These are phyloP conservation scores for Marsdenia floribunda DNA, from an alignment of 257 asterid species.

Conservation along the genomic window DNA sequence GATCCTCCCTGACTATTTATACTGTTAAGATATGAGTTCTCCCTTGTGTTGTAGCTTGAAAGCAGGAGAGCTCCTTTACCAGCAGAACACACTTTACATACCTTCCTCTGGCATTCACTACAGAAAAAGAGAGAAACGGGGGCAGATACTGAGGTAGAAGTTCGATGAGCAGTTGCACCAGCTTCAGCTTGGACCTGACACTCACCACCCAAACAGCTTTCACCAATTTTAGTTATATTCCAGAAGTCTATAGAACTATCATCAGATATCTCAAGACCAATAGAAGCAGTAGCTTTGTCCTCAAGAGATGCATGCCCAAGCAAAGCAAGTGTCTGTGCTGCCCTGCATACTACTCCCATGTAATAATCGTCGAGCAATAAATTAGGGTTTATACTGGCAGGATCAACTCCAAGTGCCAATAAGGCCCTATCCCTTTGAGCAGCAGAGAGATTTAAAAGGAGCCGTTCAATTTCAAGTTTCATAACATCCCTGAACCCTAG, in stretches of 20 bases:
- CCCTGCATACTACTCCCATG: constrained; percentile 61
- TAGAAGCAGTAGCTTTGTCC: constrained; percentile 75
- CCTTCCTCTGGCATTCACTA: constrained; percentile 67
- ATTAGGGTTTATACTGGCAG: constrained; percentile 89
- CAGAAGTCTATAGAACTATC: constrained; percentile 71
- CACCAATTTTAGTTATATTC: constrained; percentile 68
- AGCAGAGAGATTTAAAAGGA: constrained; percentile 77
- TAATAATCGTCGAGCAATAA: constrained; percentile 65
- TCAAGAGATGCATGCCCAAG: constrained; percentile 81
- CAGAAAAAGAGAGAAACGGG: constrained; percentile 45
- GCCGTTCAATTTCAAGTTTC: constrained; percentile 92
- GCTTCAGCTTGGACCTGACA: constrained; percentile 75
- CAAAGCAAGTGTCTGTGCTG: constrained; percentile 61
- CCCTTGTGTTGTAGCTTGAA: constrained; percentile 45
- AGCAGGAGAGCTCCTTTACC: constrained; percentile 85
- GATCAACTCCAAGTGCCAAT: constrained; percentile 85
- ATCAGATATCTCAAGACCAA: constrained; percentile 68
- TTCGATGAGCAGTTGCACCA: constrained; percentile 38
- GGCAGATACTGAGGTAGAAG: constrained; percentile 38
- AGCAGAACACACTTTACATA: constrained; percentile 85
- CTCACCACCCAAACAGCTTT: constrained; percentile 61
- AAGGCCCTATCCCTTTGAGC: constrained; percentile 94
- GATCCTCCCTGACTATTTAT: constrained; percentile 66
- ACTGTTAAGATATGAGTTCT: constrained; percentile 48
- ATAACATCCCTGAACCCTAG: constrained; percentile 70